phyloP scores from a whole-genome alignment of 495 filamentous ascomycete genomes.

The Astrocystis sublimbata region DNA sequence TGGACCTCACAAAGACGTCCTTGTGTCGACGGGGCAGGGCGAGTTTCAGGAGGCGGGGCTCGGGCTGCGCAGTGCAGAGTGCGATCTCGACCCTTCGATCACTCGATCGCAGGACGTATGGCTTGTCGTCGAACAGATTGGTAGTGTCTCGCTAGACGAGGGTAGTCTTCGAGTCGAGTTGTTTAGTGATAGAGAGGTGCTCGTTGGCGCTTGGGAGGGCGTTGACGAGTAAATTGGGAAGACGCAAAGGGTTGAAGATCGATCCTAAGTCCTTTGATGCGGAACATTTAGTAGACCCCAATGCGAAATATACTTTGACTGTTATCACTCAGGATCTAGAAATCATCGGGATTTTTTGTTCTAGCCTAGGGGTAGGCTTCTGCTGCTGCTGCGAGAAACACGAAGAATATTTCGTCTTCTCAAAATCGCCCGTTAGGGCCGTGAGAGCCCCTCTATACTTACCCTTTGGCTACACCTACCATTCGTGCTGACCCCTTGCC shows the following conservation, averaged over 20 bases:
- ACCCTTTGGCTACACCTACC: too few species aligned
- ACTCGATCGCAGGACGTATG: conserved; percentile 59
- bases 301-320: too few species aligned
- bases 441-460: too few species aligned
- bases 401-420: too few species aligned
- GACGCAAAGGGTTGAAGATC: not conserved
- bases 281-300: not conserved
- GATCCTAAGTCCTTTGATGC: not conserved
- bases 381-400: too few species aligned
- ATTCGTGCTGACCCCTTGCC: too few species aligned
- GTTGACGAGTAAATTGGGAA: conserved; percentile 36
- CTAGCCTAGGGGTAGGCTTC: too few species aligned
- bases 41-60: conserved; percentile 67
- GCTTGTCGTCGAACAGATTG: conserved; percentile 78
- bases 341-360: too few species aligned
- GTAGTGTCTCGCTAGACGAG: conserved; percentile 40
- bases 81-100: conserved; percentile 62
- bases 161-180: conserved; percentile 67
- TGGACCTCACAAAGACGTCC: conserved; percentile 61
- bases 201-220: conserved; percentile 57
- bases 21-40: conserved; percentile 60
- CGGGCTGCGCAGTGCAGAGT: conserved; percentile 68
- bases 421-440: too few species aligned
- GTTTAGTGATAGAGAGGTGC: conserved; percentile 65
- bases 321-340: too few species aligned